Base-by-base conservation (phyloP, 75 land plant species). In the Chamaecyparis obtusa region DNA sequence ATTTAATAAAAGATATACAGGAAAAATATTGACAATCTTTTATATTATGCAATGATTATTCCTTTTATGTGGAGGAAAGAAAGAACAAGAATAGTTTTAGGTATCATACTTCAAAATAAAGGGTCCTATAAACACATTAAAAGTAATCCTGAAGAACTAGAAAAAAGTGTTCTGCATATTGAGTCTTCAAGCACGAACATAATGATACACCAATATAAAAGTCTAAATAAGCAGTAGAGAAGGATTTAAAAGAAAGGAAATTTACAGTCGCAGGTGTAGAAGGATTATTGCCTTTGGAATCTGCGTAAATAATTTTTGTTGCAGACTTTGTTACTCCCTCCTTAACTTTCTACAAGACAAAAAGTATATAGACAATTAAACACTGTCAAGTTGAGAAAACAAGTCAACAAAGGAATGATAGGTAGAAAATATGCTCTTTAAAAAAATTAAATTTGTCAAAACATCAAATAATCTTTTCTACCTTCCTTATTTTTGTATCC, bases 401-500 rank as follows among this genome's bases (percentile, higher is more conserved):
- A 43, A 19, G 9, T 39, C 49, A 86, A 17, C 9, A 39, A 72
- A 72, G 33, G 21, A 75, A 36, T 44, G 8, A 86, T 74, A 19
- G 10, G 9, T 84, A 39, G 11, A 35, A 35, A 60, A 17, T 13
- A 51, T 54, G 4, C 15, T 30, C 3, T 15, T 85, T 37, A 35
- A 14, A 74, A 74, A 33, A 30, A 32, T 33, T 44, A 27, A 86
- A 39, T 54, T 11, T 48, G 17, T 3, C 15, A 30, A 48, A 44
- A 21, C 76, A 39, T 24, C 6, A 64, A 64, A 86, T 87, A 76
- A 81, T 81, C 48, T 0, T 44, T 49, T 46, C 27, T 54, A 97
- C 99, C 90, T 97, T 94, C 93, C 93, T 88, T 78, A 95, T 90
- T 57, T 94, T 91, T 74, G 92, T 93, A 86, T 97, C 94, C 83